These are phyloP conservation scores for Mortierella hygrophila DNA, from an alignment of 192 early-diverging fungal genomes.

Conservation along the genomic window DNA sequence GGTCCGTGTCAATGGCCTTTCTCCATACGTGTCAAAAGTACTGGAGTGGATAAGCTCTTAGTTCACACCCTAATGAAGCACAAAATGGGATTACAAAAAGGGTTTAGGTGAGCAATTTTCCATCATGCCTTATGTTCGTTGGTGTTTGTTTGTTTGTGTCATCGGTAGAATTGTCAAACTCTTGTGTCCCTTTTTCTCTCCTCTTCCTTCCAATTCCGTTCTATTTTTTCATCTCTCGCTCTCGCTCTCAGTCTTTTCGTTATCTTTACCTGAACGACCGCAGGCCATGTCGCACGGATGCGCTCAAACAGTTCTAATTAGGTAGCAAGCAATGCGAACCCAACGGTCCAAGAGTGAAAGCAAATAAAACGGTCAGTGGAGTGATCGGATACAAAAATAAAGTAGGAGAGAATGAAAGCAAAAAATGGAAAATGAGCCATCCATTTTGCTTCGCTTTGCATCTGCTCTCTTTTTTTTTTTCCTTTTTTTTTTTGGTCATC, in stretches of 20 bases:
- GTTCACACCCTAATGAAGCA: not conserved
- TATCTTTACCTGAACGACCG: conserved; percentile 47
- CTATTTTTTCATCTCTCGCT: conserved; percentile 6
- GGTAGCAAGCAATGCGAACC: not conserved
- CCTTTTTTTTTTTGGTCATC: not conserved
- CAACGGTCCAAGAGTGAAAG: not conserved
- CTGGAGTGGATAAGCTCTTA: not conserved
- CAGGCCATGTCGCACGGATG: conserved; percentile 56
- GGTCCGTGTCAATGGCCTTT: not conserved
- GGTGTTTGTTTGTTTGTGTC: not conserved
- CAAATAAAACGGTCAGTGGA: not conserved
- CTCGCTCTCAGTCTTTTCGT: not conserved
- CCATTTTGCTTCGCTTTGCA: not conserved
- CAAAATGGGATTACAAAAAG: not conserved
- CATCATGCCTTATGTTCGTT: not conserved
- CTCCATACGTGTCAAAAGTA: not conserved
- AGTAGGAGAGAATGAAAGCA: not conserved
- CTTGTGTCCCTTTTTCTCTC: not conserved
- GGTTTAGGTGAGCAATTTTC: not conserved
- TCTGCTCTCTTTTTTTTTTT: not conserved
- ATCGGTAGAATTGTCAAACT: not conserved
- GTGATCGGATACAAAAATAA: not conserved
- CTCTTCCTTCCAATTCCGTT: not conserved
- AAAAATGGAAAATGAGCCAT: conserved; percentile 12
- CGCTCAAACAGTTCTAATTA: conserved; percentile 51